Conservation (phyloP, 345 rosid species). For the Aurinia saxatilis region DNA sequence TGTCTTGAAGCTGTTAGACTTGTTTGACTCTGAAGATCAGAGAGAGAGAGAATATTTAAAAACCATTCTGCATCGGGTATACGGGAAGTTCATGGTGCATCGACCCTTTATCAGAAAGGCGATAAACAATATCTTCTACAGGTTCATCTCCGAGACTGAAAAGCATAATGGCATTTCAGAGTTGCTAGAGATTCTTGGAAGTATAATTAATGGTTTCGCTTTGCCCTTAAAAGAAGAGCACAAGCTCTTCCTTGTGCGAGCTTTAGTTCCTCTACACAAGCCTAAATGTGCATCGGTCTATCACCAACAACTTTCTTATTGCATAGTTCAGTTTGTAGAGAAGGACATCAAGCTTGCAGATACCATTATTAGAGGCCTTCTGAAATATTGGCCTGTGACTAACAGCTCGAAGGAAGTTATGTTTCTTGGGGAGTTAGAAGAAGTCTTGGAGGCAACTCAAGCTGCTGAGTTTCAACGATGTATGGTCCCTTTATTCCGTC, state of each 20-base stretch:
- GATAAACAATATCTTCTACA: constrained; percentile 70
- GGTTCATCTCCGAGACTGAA: constrained; percentile 77
- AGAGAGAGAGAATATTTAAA: constrained; percentile 78
- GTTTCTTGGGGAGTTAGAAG: no score
- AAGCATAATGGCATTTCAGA: constrained; percentile 84
- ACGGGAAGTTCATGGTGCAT: no score
- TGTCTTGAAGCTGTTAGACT: constrained; percentile 65
- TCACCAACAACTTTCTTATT: constrained; percentile 76
- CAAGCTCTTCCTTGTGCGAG: constrained; percentile 83
- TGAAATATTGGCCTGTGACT: constrained; percentile 83
- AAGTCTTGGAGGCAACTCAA: constrained; percentile 86
- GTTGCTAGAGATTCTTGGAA: constrained; percentile 74
- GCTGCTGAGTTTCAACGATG: constrained; percentile 82
- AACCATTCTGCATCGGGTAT: constrained; percentile 60
- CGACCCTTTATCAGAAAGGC: constrained; percentile 79
- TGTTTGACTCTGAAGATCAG: constrained; percentile 79
- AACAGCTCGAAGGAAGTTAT: constrained; percentile 86
- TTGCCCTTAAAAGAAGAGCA: constrained; percentile 80
- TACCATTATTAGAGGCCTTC: constrained; percentile 65
- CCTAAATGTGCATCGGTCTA: constrained; percentile 68
- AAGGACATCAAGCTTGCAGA: constrained; percentile 85
- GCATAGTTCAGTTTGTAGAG: constrained; percentile 82
- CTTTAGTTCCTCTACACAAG: constrained; percentile 78
- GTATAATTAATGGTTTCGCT: constrained; percentile 87
- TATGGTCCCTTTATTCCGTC: constrained; percentile 73